Conservation (phyloP, 2,329 filamentous ascomycete species). For the Fusarium torulosum region DNA sequence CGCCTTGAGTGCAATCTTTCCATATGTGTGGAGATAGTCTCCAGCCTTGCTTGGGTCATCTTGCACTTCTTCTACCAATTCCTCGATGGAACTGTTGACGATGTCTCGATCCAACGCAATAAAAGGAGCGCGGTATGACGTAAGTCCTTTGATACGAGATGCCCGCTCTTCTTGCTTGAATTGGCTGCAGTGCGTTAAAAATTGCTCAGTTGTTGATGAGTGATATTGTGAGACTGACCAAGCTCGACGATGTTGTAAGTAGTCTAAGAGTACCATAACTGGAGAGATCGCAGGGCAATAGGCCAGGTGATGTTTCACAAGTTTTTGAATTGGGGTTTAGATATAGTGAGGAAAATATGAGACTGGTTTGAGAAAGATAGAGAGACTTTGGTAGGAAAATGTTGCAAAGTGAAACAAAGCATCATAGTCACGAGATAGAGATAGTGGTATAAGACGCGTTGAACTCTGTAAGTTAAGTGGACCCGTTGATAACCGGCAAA, state of each 20-base stretch:
- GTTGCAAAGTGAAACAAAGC: constrained; percentile 5
- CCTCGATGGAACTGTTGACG: constrained; percentile 78
- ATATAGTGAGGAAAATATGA: not conserved
- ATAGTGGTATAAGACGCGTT: constrained; percentile 17
- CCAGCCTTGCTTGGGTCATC: constrained; percentile 73
- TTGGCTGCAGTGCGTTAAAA: constrained; percentile 63
- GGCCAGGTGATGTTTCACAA: not conserved
- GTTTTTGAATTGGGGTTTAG: not conserved
- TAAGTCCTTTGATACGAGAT: constrained; percentile 75
- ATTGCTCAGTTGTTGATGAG: not conserved
- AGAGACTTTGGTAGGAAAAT: not conserved
- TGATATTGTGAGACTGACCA: constrained; percentile 63
- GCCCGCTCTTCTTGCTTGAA: constrained; percentile 83
- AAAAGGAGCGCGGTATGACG: constrained; percentile 74
- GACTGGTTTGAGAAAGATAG: not conserved
- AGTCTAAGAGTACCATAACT: constrained; percentile 63
- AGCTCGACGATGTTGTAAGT: constrained; percentile 77
- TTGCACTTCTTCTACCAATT: constrained; percentile 83
- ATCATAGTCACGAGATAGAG: constrained; percentile 15
- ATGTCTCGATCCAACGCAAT: constrained; percentile 74
- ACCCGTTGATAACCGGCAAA: constrained; percentile 38
- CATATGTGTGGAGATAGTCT: constrained; percentile 85
- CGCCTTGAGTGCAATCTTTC: constrained; percentile 85
- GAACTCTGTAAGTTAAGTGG: constrained; percentile 29
- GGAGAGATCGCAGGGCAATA: not conserved